Percentiles rank a stretch among this genome's conserved stretches.
These are phyloP conservation scores for Blastobotrys proliferans DNA, from an alignment of 1,139 yeast genomes.

Conservation along the genomic window DNA sequence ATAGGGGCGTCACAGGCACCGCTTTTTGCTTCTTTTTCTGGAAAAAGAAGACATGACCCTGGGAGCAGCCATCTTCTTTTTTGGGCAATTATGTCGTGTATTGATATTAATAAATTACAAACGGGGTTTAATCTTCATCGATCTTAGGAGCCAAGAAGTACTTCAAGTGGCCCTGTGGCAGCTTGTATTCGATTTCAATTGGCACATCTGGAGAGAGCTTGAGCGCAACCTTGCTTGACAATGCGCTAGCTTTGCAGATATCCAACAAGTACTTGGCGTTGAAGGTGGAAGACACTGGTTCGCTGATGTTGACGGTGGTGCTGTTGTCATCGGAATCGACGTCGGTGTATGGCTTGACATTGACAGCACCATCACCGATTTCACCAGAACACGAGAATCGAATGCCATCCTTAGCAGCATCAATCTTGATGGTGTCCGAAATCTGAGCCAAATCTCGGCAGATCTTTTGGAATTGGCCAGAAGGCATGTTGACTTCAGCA, in stretches of 20 bases:
- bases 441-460: constrained; percentile 83
- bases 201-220: constrained; percentile 91
- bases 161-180: constrained; percentile 90
- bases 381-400: constrained; percentile 91
- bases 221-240: constrained; percentile 72
- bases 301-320: constrained; percentile 71
- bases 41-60: too few species aligned
- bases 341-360: constrained; percentile 79
- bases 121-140: constrained; percentile 90
- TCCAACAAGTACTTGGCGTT: constrained; percentile 88
- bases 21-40: too few species aligned
- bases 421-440: constrained; percentile 81
- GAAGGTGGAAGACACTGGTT: constrained; percentile 85
- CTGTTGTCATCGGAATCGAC: constrained; percentile 70
- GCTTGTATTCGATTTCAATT: constrained; percentile 86
- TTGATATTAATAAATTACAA: too few species aligned
- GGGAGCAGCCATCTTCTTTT: too few species aligned
- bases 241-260: constrained; percentile 84
- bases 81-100: too few species aligned
- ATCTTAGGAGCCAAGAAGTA: constrained; percentile 97
- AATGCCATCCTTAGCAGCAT: constrained; percentile 88
- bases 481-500: constrained; percentile 81
- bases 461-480: constrained; percentile 81
- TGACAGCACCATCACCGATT: constrained; percentile 81
- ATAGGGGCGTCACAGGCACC: too few species aligned